A percentile compares a stretch with the other conserved stretches of the same genome.
These are phyloP conservation scores for Dictyostelium capitatum DNA, from an alignment of 78 protist species.

Conservation along the genomic window DNA sequence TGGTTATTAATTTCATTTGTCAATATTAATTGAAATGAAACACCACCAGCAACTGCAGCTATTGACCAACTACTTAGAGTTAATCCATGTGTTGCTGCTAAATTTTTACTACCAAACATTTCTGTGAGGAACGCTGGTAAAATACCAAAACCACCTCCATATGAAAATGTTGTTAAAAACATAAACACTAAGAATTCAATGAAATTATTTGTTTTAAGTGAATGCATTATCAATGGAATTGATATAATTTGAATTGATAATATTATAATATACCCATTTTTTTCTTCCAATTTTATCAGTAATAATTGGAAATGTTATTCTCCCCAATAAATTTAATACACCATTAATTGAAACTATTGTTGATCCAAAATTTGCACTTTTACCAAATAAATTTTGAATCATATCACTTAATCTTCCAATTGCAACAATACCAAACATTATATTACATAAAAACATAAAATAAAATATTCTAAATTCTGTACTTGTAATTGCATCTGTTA, in stretches of 20 bases:
- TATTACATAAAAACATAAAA: constrained; percentile 56
- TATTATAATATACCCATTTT: neutral
- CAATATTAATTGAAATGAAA: constrained; percentile 1
- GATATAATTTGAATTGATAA: too few species aligned
- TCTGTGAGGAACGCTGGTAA: constrained; percentile 80
- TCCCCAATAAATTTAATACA: constrained; percentile 83
- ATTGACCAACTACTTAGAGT: constrained; percentile 7
- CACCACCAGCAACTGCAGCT: constrained; percentile 33
- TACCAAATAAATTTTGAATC: constrained; percentile 68
- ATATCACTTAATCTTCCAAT: constrained; percentile 72
- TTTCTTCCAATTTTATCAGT: constrained; percentile 79
- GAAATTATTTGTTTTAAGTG: too few species aligned
- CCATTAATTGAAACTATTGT: constrained; percentile 62
- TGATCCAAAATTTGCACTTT: constrained; percentile 52
- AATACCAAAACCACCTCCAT: constrained; percentile 72
- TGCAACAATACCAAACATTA: constrained; percentile 46
- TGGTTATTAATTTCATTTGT: neutral
- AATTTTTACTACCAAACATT: constrained; percentile 71
- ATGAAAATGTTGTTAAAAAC: neutral
- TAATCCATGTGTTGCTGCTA: constrained; percentile 77
- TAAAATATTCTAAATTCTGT: constrained; percentile 66
- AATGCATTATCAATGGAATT: too few species aligned
- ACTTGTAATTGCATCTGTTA: neutral
- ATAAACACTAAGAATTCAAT: neutral
- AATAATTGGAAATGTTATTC: constrained; percentile 18